Evolutionary conservation across 352 stramenopile genomes (phyloP), one percentile per base, ranked within the genome.

Genomic region (Blastocystis sp.): DNA sequence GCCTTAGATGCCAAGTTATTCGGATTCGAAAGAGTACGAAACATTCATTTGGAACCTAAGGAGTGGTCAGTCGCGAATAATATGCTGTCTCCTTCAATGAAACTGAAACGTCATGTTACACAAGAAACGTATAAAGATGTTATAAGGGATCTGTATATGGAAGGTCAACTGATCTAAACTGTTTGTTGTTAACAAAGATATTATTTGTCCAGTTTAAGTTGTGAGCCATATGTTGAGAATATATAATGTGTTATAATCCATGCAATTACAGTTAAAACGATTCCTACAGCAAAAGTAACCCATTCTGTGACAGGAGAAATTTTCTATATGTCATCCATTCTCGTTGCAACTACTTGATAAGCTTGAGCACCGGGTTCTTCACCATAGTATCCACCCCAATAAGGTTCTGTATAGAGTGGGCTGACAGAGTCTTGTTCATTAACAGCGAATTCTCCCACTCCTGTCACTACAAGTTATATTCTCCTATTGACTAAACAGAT

Each of bases 11-110:
- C 59, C 0, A 76, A 88, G 76, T 56, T 88, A 20, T 88, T 88
- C 47, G 76, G 76, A 4, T 88, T 88, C 41, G 76, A 88, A 26
- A 53, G 76, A 24, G 64, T 88, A 20, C 37, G 45, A 26, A 88
- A 88, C 53, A 76, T 88, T 43, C 64, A 62, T 50, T 34, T 88
- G 64, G 76, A 88, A 37, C 76, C 76, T 13, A 64, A 41, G 1
- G 76, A 76, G n/a, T 88, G 76, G 76, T 76, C 76, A 3, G 59
- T 76, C n/a, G 43, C 34, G 30, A 88, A 88, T 26, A 88, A 88
- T 30, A 73, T 88, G 11, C 62, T 88, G 26, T 76, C 76, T 13
- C 76, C 76, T 9, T 88, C 76, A 3, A 37, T 88, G 39, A 88
- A 88, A 47, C 53, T 88, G 59, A 88, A 88, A 26, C 76, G 76